Conservation (phyloP, 805 yeast genomes). For the Myxozyma monticola region DNA sequence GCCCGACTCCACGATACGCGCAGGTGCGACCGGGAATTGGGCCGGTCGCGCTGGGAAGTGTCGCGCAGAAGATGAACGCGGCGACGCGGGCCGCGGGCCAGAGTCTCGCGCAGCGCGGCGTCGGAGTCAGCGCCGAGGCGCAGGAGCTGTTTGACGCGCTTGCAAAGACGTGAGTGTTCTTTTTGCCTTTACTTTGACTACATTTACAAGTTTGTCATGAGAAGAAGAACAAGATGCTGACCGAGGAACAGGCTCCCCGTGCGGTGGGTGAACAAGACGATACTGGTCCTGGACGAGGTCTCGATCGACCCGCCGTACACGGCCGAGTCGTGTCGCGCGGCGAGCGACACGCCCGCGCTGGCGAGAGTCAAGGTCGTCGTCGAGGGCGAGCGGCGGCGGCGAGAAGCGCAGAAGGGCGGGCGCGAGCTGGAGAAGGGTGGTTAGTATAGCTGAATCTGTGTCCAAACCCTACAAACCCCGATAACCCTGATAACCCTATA, state of each 20-base stretch:
- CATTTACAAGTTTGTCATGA: no score
- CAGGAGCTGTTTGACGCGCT: conserved; percentile 49
- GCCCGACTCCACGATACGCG: conserved; percentile 34
- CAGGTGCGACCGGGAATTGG: conserved; percentile 41
- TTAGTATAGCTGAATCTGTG: no score
- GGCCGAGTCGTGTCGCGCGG: conserved; percentile 36
- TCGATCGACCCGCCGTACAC: conserved; percentile 48
- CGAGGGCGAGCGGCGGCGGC: no score
- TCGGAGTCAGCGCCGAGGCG: conserved; percentile 45
- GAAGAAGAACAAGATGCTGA: no score
- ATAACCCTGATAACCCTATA: no score
- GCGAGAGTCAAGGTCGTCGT: conserved; percentile 48
- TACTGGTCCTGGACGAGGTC: conserved; percentile 50
- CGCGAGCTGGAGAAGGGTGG: no score
- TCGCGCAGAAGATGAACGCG: conserved; percentile 34
- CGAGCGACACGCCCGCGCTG: conserved; percentile 40
- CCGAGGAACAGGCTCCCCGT: conserved; percentile 45
- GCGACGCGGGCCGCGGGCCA: conserved; percentile 35
- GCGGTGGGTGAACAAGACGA: conserved; percentile 47
- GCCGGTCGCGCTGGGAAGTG: conserved; percentile 38
- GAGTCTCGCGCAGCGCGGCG: conserved; percentile 38
- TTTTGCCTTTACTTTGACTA: not conserved
- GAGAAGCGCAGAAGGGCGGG: no score
- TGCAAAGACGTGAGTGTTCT: conserved; percentile 41
- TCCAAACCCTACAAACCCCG: no score